Percentiles rank a stretch among this genome's conserved stretches.
Evolutionary conservation across 331 rosid genomes (phyloP).

Genomic region (Malus hybrid): DNA sequence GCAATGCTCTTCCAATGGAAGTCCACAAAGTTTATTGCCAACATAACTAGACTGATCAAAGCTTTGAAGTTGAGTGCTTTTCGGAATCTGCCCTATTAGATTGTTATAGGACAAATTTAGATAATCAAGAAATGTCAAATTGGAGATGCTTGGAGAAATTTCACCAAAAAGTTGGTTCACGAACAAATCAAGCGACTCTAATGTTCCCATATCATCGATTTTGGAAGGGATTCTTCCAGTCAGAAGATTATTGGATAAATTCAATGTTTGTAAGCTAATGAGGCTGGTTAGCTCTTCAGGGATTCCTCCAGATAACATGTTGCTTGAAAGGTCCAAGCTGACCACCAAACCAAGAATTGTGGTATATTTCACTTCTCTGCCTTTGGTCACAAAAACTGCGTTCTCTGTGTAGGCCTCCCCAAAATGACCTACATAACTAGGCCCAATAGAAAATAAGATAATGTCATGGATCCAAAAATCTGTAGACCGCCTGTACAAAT

Average conservation of each 20-base stretch:
- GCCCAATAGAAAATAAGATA: no score
- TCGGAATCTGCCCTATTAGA: no score
- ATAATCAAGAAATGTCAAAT: neutral
- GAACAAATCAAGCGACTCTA: neutral
- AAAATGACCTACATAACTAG: no score
- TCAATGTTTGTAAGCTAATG: neutral
- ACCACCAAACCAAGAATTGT: fast-evolving
- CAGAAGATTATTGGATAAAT: neutral
- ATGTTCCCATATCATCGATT: neutral
- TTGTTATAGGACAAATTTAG: neutral
- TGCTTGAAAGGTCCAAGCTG: neutral
- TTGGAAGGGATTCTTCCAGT: neutral
- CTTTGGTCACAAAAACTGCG: fast-evolving
- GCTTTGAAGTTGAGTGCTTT: no score
- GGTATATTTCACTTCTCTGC: neutral
- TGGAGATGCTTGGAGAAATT: neutral
- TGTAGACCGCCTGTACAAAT: no score
- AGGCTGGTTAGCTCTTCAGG: neutral
- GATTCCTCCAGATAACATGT: neutral
- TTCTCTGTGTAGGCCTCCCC: neutral
- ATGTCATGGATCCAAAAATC: no score
- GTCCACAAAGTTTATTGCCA: neutral
- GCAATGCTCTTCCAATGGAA: neutral
- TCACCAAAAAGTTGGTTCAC: neutral
- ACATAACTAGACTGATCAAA: no score